These are phyloP conservation scores for Scytalidium sp. DNA, from an alignment of 2,329 filamentous ascomycete species.

Conservation along the genomic window DNA sequence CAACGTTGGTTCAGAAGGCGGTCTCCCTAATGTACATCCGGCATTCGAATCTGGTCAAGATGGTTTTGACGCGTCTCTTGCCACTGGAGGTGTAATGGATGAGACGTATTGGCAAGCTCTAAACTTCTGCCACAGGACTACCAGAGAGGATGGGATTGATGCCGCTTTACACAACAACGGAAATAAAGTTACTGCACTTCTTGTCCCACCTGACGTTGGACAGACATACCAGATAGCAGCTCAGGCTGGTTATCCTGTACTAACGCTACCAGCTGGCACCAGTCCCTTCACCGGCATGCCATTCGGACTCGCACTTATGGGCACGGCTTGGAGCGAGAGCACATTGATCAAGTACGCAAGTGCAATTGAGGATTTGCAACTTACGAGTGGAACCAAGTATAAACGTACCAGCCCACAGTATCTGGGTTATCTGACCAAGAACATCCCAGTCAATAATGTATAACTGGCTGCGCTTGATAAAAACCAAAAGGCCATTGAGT, in stretches of 20 bases:
- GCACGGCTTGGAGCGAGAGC: constrained; percentile 59
- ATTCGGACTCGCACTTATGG: constrained; percentile 56
- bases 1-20: constrained; percentile 66
- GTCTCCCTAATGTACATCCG: constrained; percentile 55
- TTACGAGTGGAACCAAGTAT: constrained; percentile 37
- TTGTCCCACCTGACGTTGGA: constrained; percentile 67
- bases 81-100: constrained; percentile 57
- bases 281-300: constrained; percentile 54
- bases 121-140: constrained; percentile 53
- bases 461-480: constrained; percentile 3
- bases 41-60: constrained; percentile 72
- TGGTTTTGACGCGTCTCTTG: constrained; percentile 61
- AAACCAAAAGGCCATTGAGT: background rate
- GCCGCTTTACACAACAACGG: constrained; percentile 52
- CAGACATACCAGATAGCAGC: constrained; percentile 69
- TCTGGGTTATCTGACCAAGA: constrained; percentile 46
- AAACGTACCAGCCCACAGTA: constrained; percentile 49
- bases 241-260: constrained; percentile 71
- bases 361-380: constrained; percentile 59
- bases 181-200: constrained; percentile 52
- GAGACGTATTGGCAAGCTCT: constrained; percentile 67
- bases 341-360: constrained; percentile 58
- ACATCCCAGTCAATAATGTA: constrained; percentile 35
- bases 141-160: constrained; percentile 66
- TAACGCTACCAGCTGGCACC: constrained; percentile 65